Base-by-base conservation (phyloP, 1,284 basidiomycete genomes). In the Irpex sp. region DNA sequence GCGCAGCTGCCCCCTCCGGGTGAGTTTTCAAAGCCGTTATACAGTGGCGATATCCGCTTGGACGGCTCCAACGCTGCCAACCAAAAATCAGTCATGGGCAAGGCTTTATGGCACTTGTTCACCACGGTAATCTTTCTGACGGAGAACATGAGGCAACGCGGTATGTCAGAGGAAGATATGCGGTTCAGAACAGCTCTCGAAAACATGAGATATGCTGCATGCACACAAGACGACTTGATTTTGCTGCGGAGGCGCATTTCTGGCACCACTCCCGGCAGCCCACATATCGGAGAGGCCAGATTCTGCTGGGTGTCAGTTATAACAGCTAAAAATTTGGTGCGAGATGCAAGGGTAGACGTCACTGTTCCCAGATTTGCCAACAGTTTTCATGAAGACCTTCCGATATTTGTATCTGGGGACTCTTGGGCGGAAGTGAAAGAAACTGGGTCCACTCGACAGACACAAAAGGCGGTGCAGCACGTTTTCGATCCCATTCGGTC, bases 81-180 rank as follows among this genome's bases (percentile, higher is more conserved):
- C 11, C 39, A 57, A 21, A 11, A 56, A 67, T 33, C 74, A 78
- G 68, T 63, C 74, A 57, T 79, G 21, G 75, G 77, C 1, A 75
- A 75, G 54, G 67, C 70, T 1, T 39, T 76, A 6, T 79, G 75
- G 76, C 76, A 76, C 62, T 69, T 74, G 53, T 66, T 77, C 5
- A 76, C 68, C 0, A 72, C 66, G 11, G 75, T 78, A 1, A 74
- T 79, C 0, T 74, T 78, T 13, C 61, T 78, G 1, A 21, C 69
- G 6, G 21, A 77, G 60, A 79, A 79, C 66, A 79, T 79, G 77
- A 7, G 75, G 8, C 77, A 79, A 60, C 58, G 47, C 4, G 59
- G 71, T 67, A 46, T 46, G 39, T 13, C 39, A 1, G 39, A 46
- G n/a, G 39, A 46, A 46, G 39, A 46, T 46, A 46, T 11, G n/a